Evolutionary conservation across 371 early-diverging fungal genomes (phyloP).

Genomic region (Apophysomyces trapeziformis): DNA sequence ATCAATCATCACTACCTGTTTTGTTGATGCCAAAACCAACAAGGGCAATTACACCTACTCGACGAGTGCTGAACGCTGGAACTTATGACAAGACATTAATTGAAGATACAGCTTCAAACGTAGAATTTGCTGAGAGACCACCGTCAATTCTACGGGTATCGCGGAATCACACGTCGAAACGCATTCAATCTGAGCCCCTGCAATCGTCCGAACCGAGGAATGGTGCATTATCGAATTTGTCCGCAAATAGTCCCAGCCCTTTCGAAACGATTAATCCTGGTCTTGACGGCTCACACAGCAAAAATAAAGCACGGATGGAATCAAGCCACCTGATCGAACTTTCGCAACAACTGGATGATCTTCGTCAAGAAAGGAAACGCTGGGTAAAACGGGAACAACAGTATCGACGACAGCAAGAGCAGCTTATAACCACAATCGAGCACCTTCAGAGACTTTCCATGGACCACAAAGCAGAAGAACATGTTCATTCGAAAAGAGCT

Average conservation of each 20-base stretch:
- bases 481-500: not conserved
- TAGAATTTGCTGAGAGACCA: not conserved
- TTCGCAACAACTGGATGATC: not conserved
- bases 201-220: too few species aligned
- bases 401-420: not conserved
- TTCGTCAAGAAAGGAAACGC: not conserved
- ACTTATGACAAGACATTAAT: conserved; percentile 9
- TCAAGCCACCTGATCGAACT: not conserved
- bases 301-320: not conserved
- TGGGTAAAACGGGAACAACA: conserved; percentile 1
- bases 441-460: not conserved
- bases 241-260: too few species aligned
- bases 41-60: conserved; percentile 14
- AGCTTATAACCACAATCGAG: not conserved
- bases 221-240: too few species aligned
- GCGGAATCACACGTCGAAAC: too few species aligned
- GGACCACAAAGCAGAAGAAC: not conserved
- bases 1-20: not conserved
- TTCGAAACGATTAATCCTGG: too few species aligned
- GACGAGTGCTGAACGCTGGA: conserved; percentile 3
- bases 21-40: conserved; percentile 14
- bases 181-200: too few species aligned
- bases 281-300: not conserved
- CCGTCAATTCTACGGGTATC: too few species aligned
- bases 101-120: not conserved